Evolutionary conservation across 2,329 filamentous ascomycete species (phyloP), one percentile per base, ranked within the genome.

Genomic region (Alternaria longipes): DNA sequence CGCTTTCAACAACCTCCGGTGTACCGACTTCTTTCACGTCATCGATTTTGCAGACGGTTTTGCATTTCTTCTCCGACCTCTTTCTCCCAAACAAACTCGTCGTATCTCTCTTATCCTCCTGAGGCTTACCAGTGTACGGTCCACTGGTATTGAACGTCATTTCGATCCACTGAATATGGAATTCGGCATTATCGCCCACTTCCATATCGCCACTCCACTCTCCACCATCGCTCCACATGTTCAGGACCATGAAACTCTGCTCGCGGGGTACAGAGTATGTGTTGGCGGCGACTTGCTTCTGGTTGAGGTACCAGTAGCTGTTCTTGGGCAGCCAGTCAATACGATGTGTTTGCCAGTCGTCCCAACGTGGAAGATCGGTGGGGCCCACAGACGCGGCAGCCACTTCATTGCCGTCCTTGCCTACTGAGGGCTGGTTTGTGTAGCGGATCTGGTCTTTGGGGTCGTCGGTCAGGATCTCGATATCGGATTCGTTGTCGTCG

Each of bases 111-210:
- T 74, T 75, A 8, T 68, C 56, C 5, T 46, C 45, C 26, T 50
- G 16, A 7, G 60, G 40, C 2, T 57, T 60, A 5, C 77, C 77
- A 8, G 63, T 60, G 2, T 77, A 74, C 5, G 74, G 68, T 22
- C 77, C 78, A 52, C 70, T 75, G 3, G 77, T 79, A 53, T 81
- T 81, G 57, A 85, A 89, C 22, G 86, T 81, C 75, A 89, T 81
- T 69, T 89, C 86, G 45, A 89, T 83, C 87, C 86, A 89, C 77
- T 87, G 84, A 18, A 90, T 81, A 69, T 89, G 85, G 68, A 89
- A 78, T 62, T 82, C 84, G 0, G 87, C 86, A 45, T 81, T 80
- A 11, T 77, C 79, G 4, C 80, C 79, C 5, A 81, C 70, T 5
- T 73, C 81, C 87, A 90, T 89, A 54, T 86, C 84, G 11, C 86